These are phyloP conservation scores for Epichloe elymi DNA, from an alignment of 2,329 filamentous ascomycete genomes.

Conservation along the genomic window DNA sequence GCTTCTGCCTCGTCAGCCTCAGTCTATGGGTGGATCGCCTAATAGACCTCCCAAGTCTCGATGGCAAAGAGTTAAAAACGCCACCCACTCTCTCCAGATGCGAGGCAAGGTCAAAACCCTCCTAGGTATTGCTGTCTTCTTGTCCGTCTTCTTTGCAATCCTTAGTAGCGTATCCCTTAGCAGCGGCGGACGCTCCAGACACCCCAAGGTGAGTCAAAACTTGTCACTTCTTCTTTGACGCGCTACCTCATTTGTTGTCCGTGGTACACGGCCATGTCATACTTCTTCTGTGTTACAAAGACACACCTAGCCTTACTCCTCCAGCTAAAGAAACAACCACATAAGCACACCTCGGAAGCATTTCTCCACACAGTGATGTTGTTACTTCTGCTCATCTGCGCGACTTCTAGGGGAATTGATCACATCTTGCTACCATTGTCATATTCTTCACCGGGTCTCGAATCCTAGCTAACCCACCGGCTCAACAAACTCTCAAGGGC, in stretches of 20 bases:
- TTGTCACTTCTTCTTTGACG: not conserved
- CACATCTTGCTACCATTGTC: not conserved
- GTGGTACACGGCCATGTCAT: too few species aligned
- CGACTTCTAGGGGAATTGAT: too few species aligned
- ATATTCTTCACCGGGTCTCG: too few species aligned
- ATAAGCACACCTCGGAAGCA: too few species aligned
- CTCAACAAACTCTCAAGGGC: constrained; percentile 9
- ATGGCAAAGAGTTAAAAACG: constrained; percentile 18
- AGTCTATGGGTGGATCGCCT: constrained; percentile 31
- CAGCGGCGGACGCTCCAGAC: constrained; percentile 9
- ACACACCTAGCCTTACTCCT: not conserved
- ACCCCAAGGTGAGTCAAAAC: constrained; percentile 18
- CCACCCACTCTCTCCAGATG: constrained; percentile 7
- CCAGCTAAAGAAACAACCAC: too few species aligned
- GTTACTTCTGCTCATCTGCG: too few species aligned
- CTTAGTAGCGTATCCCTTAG: constrained; percentile 8
- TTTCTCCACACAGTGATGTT: too few species aligned
- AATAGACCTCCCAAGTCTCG: constrained; percentile 12
- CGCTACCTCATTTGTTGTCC: too few species aligned
- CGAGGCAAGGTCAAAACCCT: constrained; percentile 17
- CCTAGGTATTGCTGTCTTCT: constrained; percentile 19
- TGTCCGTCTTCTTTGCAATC: constrained; percentile 18
- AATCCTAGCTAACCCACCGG: not conserved
- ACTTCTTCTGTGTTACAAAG: not conserved
- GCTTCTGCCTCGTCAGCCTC: constrained; percentile 28